Conservation (phyloP, 495 filamentous ascomycete species). For the Neurospora cerealis region DNA sequence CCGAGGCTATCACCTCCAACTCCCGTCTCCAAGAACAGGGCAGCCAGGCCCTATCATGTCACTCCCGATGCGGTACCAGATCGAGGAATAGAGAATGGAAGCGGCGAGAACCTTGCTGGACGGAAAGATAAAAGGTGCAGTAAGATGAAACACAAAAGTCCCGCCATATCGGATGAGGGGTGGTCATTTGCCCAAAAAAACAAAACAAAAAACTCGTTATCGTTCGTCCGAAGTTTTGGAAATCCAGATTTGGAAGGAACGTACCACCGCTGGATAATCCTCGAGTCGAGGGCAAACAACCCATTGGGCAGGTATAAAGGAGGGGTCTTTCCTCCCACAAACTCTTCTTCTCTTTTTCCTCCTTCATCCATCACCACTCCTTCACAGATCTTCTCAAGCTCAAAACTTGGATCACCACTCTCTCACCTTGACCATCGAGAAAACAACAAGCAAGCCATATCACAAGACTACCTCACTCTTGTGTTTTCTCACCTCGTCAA, state of each 20-base stretch:
- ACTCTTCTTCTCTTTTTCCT: background rate
- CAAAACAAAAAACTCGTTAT: background rate
- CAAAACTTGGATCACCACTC: background rate
- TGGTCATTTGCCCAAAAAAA: background rate
- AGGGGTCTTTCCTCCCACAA: background rate
- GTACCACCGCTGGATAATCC: background rate
- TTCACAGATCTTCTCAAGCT: background rate
- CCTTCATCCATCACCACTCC: background rate
- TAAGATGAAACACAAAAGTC: background rate
- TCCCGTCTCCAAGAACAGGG: background rate
- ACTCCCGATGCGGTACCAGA: background rate
- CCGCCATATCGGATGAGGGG: background rate
- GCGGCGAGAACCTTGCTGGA: conserved; percentile 3
- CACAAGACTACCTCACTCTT: background rate
- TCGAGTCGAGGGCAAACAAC: background rate
- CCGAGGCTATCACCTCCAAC: background rate
- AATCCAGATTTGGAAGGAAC: background rate
- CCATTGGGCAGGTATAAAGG: background rate
- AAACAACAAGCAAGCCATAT: background rate
- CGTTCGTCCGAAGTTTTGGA: background rate
- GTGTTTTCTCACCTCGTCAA: background rate
- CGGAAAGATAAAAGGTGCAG: background rate
- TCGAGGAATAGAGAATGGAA: background rate
- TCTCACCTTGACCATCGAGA: background rate
- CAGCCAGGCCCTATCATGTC: background rate